Percentiles rank a stretch among this genome's conserved stretches.
phyloP scores from a whole-genome alignment of 129 eudicot genomes.

The Saussurea involucrata region DNA sequence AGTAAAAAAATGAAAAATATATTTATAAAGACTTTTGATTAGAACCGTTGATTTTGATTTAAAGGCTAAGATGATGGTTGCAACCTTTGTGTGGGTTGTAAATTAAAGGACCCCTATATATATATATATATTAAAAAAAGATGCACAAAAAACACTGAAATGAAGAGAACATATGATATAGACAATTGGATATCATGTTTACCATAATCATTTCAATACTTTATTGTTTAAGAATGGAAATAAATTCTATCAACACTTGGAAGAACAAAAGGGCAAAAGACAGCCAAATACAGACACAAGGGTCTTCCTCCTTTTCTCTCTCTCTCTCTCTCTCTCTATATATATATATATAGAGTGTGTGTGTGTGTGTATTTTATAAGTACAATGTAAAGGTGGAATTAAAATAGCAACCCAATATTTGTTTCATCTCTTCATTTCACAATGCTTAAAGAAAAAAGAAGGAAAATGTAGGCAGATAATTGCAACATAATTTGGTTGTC shows the following conservation, averaged over 20 bases:
- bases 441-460: not conserved
- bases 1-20: too few species aligned
- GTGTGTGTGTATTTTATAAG: not conserved
- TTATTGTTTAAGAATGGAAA: not conserved
- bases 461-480: not conserved
- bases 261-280: slow-evolving; percentile 14
- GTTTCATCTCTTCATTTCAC: not conserved
- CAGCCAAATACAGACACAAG: slow-evolving; percentile 9
- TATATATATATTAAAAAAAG: too few species aligned
- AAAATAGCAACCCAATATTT: slow-evolving; percentile 14
- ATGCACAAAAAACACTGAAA: too few species aligned
- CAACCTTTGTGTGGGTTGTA: too few species aligned
- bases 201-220: not conserved
- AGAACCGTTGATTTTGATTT: too few species aligned
- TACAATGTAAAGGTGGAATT: not conserved
- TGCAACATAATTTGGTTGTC: not conserved
- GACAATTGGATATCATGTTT: not conserved
- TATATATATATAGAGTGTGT: not conserved
- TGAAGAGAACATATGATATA: too few species aligned
- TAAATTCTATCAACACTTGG: not conserved
- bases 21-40: too few species aligned
- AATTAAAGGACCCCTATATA: too few species aligned
- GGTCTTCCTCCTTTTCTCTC: not conserved
- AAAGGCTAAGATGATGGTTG: too few species aligned
- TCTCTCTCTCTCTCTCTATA: not conserved